A percentile compares a stretch with the other conserved stretches of the same genome.
These are phyloP conservation scores for Melocanna baccifera DNA, from an alignment of 176 grass and related monocot genomes.

Conservation along the genomic window DNA sequence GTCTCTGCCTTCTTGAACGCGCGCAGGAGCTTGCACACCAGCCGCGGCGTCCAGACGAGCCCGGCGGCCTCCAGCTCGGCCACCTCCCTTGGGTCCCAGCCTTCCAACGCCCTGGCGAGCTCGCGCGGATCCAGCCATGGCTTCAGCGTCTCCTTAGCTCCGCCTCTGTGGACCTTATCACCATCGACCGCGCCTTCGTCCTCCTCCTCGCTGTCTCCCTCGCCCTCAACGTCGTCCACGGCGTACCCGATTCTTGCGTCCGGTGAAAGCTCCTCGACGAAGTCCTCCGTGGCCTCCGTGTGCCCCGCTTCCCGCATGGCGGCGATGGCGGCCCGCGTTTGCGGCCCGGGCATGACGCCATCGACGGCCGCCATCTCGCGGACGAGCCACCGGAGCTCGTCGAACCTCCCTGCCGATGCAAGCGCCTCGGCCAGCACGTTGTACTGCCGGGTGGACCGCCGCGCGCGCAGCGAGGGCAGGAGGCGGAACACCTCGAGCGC, in stretches of 20 bases:
- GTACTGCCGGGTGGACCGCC: constrained; percentile 64
- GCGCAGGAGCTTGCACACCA: constrained; percentile 87
- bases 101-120: constrained; percentile 66
- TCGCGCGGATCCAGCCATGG: constrained; percentile 78
- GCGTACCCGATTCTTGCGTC: constrained; percentile 53
- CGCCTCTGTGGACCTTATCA: not conserved
- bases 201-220: constrained; percentile 33
- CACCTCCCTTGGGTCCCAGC: constrained; percentile 66
- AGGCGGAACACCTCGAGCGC: constrained; percentile 64
- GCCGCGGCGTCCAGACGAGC: constrained; percentile 70
- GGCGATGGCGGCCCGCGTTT: constrained; percentile 47
- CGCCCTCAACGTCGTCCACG: constrained; percentile 44
- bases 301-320: constrained; percentile 58
- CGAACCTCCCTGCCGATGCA: constrained; percentile 36
- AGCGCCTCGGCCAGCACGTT: constrained; percentile 66
- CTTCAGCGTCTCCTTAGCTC: constrained; percentile 44
- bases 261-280: constrained; percentile 51
- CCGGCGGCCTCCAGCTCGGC: constrained; percentile 56
- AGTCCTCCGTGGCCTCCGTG: constrained; percentile 61
- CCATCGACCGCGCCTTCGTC: not conserved
- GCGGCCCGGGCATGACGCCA: constrained; percentile 63
- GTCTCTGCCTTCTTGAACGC: constrained; percentile 68
- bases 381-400: constrained; percentile 53
- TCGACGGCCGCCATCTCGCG: constrained; percentile 62
- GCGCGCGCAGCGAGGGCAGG: constrained; percentile 61